Base-by-base conservation (phyloP, 352 stramenopile species). In the Discostella stelligera region DNA sequence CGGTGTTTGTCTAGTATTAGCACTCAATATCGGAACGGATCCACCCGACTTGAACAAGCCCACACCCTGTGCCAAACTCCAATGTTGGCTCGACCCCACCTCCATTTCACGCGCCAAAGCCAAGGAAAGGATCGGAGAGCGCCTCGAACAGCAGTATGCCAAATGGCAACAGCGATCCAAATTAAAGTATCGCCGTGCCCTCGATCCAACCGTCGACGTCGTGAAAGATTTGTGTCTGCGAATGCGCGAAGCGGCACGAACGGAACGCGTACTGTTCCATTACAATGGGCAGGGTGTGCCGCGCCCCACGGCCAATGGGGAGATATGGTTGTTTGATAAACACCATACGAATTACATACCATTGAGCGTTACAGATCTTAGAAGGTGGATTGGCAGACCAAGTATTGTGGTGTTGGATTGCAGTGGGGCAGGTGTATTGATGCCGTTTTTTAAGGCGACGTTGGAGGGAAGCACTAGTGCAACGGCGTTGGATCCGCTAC, bases 251-350 rank as follows among this genome's bases (percentile, higher is more conserved):
- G 88, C 95, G 56, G 97, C 96, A 14, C 96, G 96, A 71, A 76
- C 93, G 63, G 96, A 99, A 79, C 90, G 97, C 55, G 92, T 99
- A 18, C 77, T 99, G 18, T 96, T 99, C 66, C 98, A 99, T 88
- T 99, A 99, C 91, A 99, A 99, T 87, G 97, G 97, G 60, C 97
- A 99, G 83, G 98, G 98, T 48, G 97, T 99, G 18, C 97, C 97
- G 30, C 84, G 95, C n/a, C 96, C 91, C 7, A 99, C 97, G 8
- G 85, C 90, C 10, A 98, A 98, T 83, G 97, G 97, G 44, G 97
- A 99, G 79, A 95, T 99, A 61, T 99, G 97, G 97, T 95, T 99
- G 20, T 99, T 99, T 83, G 98, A 99, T 89, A 98, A 98, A 87
- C 97, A 96, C 80, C 98, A 99, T 84, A 99, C 97, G 37, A 96